Percentiles rank a stretch among this genome's conserved stretches.
phyloP scores from a whole-genome alignment of 257 asterid species.

The Thymus mandschuricus region DNA sequence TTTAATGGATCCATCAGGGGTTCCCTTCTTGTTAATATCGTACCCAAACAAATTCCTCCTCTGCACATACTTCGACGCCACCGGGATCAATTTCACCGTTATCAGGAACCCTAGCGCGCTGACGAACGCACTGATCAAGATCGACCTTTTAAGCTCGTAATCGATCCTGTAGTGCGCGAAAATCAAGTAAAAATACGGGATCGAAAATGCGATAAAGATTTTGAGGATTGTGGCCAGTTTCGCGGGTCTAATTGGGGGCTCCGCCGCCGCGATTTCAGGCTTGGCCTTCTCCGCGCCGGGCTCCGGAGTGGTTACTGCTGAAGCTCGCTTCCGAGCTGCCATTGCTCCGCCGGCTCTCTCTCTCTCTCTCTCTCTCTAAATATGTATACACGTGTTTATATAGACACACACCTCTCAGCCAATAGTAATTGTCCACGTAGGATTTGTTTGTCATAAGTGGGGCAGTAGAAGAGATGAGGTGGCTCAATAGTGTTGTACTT shows the following conservation, averaged over 20 bases:
- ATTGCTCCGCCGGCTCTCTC: slow-evolving; percentile 41
- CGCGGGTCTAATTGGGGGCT: slow-evolving; percentile 64
- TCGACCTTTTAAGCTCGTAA: slow-evolving; percentile 60
- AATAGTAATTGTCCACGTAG: slow-evolving; percentile 29
- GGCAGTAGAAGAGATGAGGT: slow-evolving; percentile 22
- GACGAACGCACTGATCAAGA: slow-evolving; percentile 59
- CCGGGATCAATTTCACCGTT: slow-evolving; percentile 74
- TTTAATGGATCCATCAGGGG: slow-evolving; percentile 87
- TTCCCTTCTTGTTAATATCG: slow-evolving; percentile 91
- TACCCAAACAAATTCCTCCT: slow-evolving; percentile 82
- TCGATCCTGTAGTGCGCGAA: slow-evolving; percentile 61
- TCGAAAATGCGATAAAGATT: slow-evolving; percentile 47
- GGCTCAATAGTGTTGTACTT: slow-evolving; percentile 13
- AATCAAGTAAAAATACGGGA: slow-evolving; percentile 71
- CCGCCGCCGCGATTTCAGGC: slow-evolving; percentile 38
- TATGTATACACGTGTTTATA: background rate
- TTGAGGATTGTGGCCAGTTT: slow-evolving; percentile 53
- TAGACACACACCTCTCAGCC: slow-evolving; percentile 2
- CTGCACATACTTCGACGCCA: slow-evolving; percentile 73
- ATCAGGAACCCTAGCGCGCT: slow-evolving; percentile 66
- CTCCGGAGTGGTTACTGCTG: slow-evolving; percentile 35
- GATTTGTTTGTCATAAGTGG: slow-evolving; percentile 30
- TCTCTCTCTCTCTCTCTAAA: background rate
- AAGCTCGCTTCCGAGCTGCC: slow-evolving; percentile 65
- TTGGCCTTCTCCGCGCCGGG: slow-evolving; percentile 36